Base-by-base conservation (phyloP, 129 eudicot genomes). In the Scalesia atractyloides region DNA sequence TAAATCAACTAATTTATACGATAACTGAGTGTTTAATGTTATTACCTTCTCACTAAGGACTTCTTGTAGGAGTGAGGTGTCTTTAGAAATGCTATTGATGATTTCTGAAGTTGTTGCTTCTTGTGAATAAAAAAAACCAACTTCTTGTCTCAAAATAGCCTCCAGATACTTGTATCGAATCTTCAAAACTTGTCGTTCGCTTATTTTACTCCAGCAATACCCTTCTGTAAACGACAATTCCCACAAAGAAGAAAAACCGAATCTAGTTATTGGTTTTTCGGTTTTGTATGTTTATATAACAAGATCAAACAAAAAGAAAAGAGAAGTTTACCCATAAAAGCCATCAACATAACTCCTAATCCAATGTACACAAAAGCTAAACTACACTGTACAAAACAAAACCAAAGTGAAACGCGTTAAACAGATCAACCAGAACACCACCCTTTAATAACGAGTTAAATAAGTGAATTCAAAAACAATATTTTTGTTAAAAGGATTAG, bases 51-150 rank as follows among this genome's bases (percentile, higher is more conserved):
- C 98, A 65, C 98, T 89, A 24, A 93, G 96, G 68, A 93, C 92
- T 83, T 93, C 95, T 84, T 89, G 98, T 3, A 93, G 86, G 57
- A 93, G 91, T 34, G 90, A 89, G 64, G 96, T 81, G 70, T 93
- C 98, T 74, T 87, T 93, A 2, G 96, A 93, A 46, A 93, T 93
- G 73, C 95, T 84, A 69, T 87, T 90, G 30, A 84, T 88, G 74
- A 89, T 83, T 76, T 93, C 98, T 14, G 95, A 87, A 82, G 96
- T 87, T 0, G 98, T 87, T 71, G 96, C 98, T 79, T 89, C 98
- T 84, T 93, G 98, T 60, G 98, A 89, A 84, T 93, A 96, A 72
- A 93, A 89, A 76, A 89, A 93, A 4, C 96, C 96, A n/a, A 89
- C 98, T 82, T 93, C 98, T 85, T 93, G 98, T 74, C 90, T 82